A percentile compares a stretch with the other conserved stretches of the same genome.
phyloP scores from a whole-genome alignment of 495 filamentous ascomycete genomes.

The Letharia columbiana region DNA sequence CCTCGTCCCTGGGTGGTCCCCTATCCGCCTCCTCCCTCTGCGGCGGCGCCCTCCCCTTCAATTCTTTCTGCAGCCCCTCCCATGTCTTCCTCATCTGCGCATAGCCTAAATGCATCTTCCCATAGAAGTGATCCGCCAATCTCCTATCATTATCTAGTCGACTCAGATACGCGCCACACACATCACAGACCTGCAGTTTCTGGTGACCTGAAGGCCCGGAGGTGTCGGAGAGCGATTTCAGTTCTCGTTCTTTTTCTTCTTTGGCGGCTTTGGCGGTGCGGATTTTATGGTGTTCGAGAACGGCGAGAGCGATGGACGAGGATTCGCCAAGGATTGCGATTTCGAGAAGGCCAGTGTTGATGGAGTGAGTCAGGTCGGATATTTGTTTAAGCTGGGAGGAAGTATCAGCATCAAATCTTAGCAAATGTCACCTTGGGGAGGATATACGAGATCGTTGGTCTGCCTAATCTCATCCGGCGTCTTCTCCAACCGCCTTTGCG shows the following conservation, averaged over 20 bases:
- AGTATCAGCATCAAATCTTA: slow-evolving; percentile 12
- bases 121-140: slow-evolving; percentile 95
- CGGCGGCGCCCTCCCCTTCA: slow-evolving; percentile 61
- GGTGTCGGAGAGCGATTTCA: slow-evolving; percentile 87
- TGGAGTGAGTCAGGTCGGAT: slow-evolving; percentile 65
- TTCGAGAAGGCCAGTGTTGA: slow-evolving; percentile 77
- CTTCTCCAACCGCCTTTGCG: slow-evolving; percentile 88
- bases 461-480: slow-evolving; percentile 95
- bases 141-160: slow-evolving; percentile 89
- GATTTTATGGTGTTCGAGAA: slow-evolving; percentile 80
- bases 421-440: not conserved
- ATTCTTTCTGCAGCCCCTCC: slow-evolving; percentile 77
- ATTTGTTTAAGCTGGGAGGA: slow-evolving; percentile 66
- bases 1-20: slow-evolving; percentile 37
- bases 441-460: slow-evolving; percentile 71
- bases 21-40: slow-evolving; percentile 41
- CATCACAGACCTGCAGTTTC: slow-evolving; percentile 97
- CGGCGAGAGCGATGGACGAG: slow-evolving; percentile 67
- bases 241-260: slow-evolving; percentile 74
- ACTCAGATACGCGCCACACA: slow-evolving; percentile 88
- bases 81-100: slow-evolving; percentile 92
- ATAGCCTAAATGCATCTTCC: slow-evolving; percentile 98
- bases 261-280: slow-evolving; percentile 72
- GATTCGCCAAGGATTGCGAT: slow-evolving; percentile 77
- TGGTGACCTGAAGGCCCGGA: slow-evolving; percentile 89